These are phyloP conservation scores for Rossbeevera mucosa DNA, from an alignment of 768 basidiomycete genomes.

Conservation along the genomic window DNA sequence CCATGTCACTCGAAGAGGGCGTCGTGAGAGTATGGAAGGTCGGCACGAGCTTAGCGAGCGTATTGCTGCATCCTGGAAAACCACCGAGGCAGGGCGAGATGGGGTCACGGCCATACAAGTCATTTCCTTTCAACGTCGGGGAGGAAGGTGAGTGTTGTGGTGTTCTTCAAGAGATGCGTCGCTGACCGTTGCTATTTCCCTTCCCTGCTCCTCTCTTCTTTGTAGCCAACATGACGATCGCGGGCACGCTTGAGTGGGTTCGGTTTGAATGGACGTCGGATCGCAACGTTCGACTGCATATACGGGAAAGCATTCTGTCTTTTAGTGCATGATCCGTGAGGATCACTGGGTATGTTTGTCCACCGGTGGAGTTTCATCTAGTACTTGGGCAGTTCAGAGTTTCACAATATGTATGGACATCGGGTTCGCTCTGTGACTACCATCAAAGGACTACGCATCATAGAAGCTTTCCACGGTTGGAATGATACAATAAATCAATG, in stretches of 20 bases:
- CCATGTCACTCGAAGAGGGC: slow-evolving; percentile 80
- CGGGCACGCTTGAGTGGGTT: slow-evolving; percentile 66
- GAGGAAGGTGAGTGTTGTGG: slow-evolving; percentile 59
- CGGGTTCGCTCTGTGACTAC: too few species aligned
- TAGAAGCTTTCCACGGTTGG: too few species aligned
- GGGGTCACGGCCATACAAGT: slow-evolving; percentile 85
- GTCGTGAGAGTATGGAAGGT: slow-evolving; percentile 94
- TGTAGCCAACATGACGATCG: slow-evolving; percentile 51
- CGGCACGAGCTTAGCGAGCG: slow-evolving; percentile 77
- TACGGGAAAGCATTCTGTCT: slow-evolving; percentile 76
- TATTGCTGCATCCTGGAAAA: slow-evolving; percentile 82
- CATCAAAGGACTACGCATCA: too few species aligned
- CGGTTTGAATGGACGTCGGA: slow-evolving; percentile 82
- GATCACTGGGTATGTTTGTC: not conserved
- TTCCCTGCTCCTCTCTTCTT: not conserved
- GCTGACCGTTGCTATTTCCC: not conserved
- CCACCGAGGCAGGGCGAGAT: slow-evolving; percentile 85
- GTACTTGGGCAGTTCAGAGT: too few species aligned
- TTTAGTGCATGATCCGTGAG: slow-evolving; percentile 66
- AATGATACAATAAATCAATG: too few species aligned
- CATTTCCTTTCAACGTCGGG: slow-evolving; percentile 78
- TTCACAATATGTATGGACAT: too few species aligned
- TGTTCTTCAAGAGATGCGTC: not conserved
- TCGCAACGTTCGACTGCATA: slow-evolving; percentile 76
- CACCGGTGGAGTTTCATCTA: not conserved